phyloP scores from a whole-genome alignment of 1,284 basidiomycete genomes.

The Apiotrichum sp. region DNA sequence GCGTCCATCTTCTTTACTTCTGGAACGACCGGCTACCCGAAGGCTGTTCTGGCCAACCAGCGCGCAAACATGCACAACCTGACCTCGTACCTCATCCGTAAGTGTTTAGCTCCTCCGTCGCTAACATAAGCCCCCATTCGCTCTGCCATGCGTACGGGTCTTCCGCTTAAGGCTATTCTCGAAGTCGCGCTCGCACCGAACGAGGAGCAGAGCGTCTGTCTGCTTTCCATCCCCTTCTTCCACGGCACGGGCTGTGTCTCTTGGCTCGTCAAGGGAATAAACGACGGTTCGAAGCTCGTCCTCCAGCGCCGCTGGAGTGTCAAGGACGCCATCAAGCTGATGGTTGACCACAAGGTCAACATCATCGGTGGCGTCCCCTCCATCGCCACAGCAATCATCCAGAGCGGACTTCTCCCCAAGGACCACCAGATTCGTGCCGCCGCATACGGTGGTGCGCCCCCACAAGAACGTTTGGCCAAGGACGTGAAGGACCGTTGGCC shows the following conservation, averaged over 20 bases:
- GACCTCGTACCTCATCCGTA: conserved; percentile 30
- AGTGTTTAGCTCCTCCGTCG: background rate
- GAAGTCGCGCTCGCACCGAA: conserved; percentile 1
- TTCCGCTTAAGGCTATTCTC: conserved; percentile 20
- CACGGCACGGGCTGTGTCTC: conserved; percentile 42
- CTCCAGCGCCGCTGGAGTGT: conserved; percentile 34
- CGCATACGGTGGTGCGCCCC: conserved; percentile 39
- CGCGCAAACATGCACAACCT: conserved; percentile 34
- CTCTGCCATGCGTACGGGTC: conserved; percentile 28
- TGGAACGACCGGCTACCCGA: conserved; percentile 31
- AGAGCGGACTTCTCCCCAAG: conserved; percentile 25
- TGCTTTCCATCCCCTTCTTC: conserved; percentile 38
- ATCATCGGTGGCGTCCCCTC: conserved; percentile 42
- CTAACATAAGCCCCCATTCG: conserved; percentile 15
- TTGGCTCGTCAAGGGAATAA: conserved; percentile 35
- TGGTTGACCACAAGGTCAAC: conserved; percentile 28
- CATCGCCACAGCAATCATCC: conserved; percentile 33
- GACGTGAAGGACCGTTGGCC: conserved; percentile 31
- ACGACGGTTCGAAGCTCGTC: conserved; percentile 32
- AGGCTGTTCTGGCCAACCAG: conserved; percentile 37
- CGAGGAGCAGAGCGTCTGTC: conserved; percentile 23
- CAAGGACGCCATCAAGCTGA: conserved; percentile 27
- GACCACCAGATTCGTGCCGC: conserved; percentile 26
- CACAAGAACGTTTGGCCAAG: conserved; percentile 26
- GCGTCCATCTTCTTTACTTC: conserved; percentile 38